A percentile compares a stretch with the other conserved stretches of the same genome.
phyloP scores from a whole-genome alignment of 139 green algal genomes.

The Limnomonas spitsbergensis region DNA sequence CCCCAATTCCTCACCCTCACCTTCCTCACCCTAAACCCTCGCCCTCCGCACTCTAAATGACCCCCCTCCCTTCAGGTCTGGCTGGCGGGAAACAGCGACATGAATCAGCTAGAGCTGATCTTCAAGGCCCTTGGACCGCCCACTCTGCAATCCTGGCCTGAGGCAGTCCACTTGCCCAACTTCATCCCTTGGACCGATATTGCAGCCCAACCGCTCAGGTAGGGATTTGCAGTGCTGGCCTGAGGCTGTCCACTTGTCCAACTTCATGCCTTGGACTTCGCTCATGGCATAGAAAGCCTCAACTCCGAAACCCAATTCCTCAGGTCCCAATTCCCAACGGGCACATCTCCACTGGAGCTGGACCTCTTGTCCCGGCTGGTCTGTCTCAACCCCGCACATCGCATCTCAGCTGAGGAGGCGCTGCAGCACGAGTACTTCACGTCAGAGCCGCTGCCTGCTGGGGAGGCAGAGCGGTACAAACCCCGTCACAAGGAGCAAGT shows the following conservation, averaged over 20 bases:
- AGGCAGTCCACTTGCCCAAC: background rate
- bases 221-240: background rate
- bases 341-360: constrained; percentile 14
- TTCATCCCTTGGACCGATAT: background rate
- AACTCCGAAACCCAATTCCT: too few species aligned
- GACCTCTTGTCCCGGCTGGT: constrained; percentile 36
- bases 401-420: constrained; percentile 53
- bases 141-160: constrained; percentile 30
- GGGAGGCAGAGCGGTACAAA: background rate
- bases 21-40: too few species aligned
- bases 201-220: background rate
- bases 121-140: constrained; percentile 68
- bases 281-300: too few species aligned
- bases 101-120: constrained; percentile 45
- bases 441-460: constrained; percentile 32
- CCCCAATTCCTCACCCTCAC: too few species aligned
- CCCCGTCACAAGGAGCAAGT: too few species aligned
- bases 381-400: constrained; percentile 19
- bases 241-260: too few species aligned
- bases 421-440: constrained; percentile 74
- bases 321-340: constrained; percentile 1
- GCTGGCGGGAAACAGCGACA: constrained; percentile 22
- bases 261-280: too few species aligned
- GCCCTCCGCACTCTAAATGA: too few species aligned
- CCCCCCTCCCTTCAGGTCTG: too few species aligned